Evolutionary conservation across 2,329 filamentous ascomycete species (phyloP).

Genomic region (Epichloe glyceriae): DNA sequence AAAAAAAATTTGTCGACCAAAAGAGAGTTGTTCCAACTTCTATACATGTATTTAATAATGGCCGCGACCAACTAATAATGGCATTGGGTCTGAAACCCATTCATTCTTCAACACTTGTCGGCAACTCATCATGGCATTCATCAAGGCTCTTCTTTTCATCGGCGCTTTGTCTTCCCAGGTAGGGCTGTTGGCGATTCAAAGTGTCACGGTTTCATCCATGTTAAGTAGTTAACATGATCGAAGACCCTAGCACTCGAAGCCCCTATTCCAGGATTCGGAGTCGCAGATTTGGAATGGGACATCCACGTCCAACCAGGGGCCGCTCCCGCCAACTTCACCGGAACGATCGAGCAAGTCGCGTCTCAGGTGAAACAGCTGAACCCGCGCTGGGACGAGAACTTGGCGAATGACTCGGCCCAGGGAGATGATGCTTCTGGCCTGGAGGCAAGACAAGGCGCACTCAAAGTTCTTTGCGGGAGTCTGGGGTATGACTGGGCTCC

Average conservation of each 20-base stretch:
- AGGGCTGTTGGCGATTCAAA: not conserved
- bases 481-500: no score
- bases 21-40: not conserved
- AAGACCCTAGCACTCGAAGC: not conserved
- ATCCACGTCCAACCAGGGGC: not conserved
- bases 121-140: not conserved
- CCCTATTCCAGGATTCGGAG: not conserved
- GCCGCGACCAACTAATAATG: not conserved
- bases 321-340: not conserved
- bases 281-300: not conserved
- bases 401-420: not conserved
- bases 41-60: not conserved
- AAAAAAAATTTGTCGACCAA: not conserved
- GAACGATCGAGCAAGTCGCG: not conserved
- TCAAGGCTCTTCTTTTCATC: not conserved
- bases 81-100: not conserved
- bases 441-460: no score
- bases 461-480: no score
- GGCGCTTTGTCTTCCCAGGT: not conserved
- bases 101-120: not conserved
- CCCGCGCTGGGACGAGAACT: not conserved
- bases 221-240: no score
- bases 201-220: no score
- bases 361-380: not conserved
- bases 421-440: not conserved